Base-by-base conservation (phyloP, 23 red algal species). In the Gracilaria caudata region DNA sequence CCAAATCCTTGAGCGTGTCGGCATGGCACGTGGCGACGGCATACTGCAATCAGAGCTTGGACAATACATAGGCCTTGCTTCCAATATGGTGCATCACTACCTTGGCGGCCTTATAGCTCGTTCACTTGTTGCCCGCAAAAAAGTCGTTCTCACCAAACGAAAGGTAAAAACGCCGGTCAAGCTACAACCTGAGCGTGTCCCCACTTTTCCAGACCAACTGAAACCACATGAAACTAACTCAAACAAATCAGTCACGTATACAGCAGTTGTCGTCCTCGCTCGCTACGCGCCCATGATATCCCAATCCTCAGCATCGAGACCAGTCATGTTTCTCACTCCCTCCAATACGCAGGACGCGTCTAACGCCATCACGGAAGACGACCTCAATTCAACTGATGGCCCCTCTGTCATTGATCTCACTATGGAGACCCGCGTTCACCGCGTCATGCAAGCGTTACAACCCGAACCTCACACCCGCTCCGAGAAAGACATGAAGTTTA, bases 71-170 rank as follows among this genome's bases (percentile, higher is more conserved):
- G 53, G 51, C 35, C 57, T 89, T 11, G 53, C 72, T 33, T 53
- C 85, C 8, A 72, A 75, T 16, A 77, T 89, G 68, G 85, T 89
- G 29, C 72, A 68, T 55, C 85, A 89, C 68, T 89, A 89, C 53
- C 68, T 89, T 55, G 72, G 56, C 17, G 58, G 23, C 32, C 72
- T 89, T 20, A 47, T 73, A 0, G 74, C 36, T 66, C 64, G 85
- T 21, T 51, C 51, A 38, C 47, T 89, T 16, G 68, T 89, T 25
- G 71, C 72, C n/a, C 51, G 61, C 17, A 89, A 77, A 43, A 77
- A 78, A 25, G 85, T 89, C 43, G 85, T 89, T 34, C 61, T 89
- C 35, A 75, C 68, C 7, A 75, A 47, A 49, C 70, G 43, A 38
- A 57, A 14, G 39, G 29, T 51, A 28, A 60, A 80, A 25, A 9